A percentile compares a stretch with the other conserved stretches of the same genome.
Evolutionary conservation across 2,329 filamentous ascomycete species (phyloP).

Genomic region (Monosporascus ibericus): DNA sequence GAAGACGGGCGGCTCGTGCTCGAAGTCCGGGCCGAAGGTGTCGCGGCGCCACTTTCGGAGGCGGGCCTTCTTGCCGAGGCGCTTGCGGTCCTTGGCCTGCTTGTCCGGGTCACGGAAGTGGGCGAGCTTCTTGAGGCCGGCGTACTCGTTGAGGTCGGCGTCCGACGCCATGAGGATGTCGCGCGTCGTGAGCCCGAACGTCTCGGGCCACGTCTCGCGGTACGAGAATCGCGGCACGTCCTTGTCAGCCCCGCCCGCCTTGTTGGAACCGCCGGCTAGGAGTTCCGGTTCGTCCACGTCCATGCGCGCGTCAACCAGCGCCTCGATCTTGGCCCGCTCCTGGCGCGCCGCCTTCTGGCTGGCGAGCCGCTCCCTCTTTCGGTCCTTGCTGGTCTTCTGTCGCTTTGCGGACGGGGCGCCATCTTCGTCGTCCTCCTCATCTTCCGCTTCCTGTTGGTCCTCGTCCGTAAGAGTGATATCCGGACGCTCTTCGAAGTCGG

Average conservation of each 20-base stretch:
- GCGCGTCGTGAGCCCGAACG: constrained; percentile 80
- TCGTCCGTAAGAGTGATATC: constrained; percentile 52
- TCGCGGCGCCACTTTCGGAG: constrained; percentile 77
- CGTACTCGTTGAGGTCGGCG: constrained; percentile 79
- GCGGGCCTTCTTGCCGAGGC: constrained; percentile 85
- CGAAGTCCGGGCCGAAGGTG: constrained; percentile 54
- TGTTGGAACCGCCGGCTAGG: constrained; percentile 30
- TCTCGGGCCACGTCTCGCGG: constrained; percentile 84
- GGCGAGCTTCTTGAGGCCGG: constrained; percentile 90
- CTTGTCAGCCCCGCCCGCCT: constrained; percentile 1
- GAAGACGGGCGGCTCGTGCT: constrained; percentile 50
- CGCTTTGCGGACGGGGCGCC: constrained; percentile 44
- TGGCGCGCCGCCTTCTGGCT: constrained; percentile 68
- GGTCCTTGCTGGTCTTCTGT: constrained; percentile 54
- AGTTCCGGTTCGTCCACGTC: constrained; percentile 63
- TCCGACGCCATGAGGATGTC: constrained; percentile 90
- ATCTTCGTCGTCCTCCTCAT: constrained; percentile 32
- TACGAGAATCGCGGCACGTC: constrained; percentile 66
- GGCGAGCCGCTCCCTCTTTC: constrained; percentile 51
- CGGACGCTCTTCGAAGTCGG: constrained; percentile 65
- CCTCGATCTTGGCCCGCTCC: constrained; percentile 78
- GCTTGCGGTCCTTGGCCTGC: constrained; percentile 84
- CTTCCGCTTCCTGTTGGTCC: constrained; percentile 33
- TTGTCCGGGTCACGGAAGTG: constrained; percentile 82
- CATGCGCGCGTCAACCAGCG: constrained; percentile 76